Percentiles rank a stretch among this genome's conserved stretches.
Conservation (phyloP, 2,329 filamentous ascomycete genomes). For the Neonectria magnoliae region DNA sequence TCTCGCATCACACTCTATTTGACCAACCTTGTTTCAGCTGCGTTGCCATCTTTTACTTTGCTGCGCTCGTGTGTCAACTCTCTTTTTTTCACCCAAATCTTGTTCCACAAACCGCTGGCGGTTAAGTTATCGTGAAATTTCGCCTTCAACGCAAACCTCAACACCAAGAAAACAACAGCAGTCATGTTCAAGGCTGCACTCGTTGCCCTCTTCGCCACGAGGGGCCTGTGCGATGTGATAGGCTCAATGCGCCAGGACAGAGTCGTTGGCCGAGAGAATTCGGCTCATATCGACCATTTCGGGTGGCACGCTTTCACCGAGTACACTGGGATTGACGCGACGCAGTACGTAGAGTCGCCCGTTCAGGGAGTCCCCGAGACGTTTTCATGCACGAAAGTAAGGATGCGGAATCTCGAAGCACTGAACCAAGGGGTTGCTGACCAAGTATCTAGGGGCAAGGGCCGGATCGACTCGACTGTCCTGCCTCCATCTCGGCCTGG, state of each 20-base stretch:
- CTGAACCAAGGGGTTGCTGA: neutral
- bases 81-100: neutral
- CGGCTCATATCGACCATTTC: slow-evolving; percentile 17
- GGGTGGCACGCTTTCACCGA: slow-evolving; percentile 23
- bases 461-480: slow-evolving; percentile 31
- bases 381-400: slow-evolving; percentile 30
- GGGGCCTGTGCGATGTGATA: slow-evolving; percentile 3
- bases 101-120: neutral
- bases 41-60: neutral
- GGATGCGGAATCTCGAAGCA: neutral
- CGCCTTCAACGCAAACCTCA: neutral
- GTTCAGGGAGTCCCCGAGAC: slow-evolving; percentile 20
- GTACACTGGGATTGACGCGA: slow-evolving; percentile 30
- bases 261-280: neutral
- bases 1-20: neutral
- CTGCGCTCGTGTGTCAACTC: neutral
- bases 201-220: slow-evolving; percentile 8
- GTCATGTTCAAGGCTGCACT: slow-evolving; percentile 18
- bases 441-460: slow-evolving; percentile 23
- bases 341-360: slow-evolving; percentile 13
- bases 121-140: neutral
- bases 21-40: neutral
- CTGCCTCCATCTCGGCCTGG: slow-evolving; percentile 34
- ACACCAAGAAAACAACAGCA: neutral
- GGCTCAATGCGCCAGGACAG: neutral